These are phyloP conservation scores for Annona cherimola DNA, from an alignment of 164 flowering plant genomes.

Conservation along the genomic window DNA sequence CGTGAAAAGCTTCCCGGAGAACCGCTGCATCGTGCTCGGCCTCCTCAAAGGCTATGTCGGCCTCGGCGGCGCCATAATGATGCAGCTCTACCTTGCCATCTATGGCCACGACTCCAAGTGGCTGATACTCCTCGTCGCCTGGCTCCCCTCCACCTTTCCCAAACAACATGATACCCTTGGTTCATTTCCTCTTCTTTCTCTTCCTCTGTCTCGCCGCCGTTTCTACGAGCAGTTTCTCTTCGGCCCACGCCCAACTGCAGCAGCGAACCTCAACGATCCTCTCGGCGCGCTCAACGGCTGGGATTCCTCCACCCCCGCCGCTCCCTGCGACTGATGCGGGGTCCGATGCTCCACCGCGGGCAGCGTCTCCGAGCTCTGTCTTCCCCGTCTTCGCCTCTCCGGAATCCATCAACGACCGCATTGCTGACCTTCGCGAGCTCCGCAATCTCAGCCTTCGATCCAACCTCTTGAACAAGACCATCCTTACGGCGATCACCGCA, in stretches of 20 bases:
- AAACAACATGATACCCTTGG: too few relatives aligned
- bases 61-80: slow-evolving; percentile 57
- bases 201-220: too few relatives aligned
- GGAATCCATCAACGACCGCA: slow-evolving; percentile 39
- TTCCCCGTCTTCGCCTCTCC: slow-evolving; percentile 60
- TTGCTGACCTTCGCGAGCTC: slow-evolving; percentile 40
- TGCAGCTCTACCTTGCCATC: slow-evolving; percentile 50
- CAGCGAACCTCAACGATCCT: slow-evolving; percentile 67
- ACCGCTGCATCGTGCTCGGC: too few relatives aligned
- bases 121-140: slow-evolving; percentile 26
- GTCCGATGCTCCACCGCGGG: slow-evolving; percentile 35
- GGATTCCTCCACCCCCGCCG: slow-evolving; percentile 55
- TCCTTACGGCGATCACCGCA: too few relatives aligned
- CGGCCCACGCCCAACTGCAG: too few relatives aligned
- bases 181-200: too few relatives aligned
- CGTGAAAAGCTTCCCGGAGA: too few relatives aligned
- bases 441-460: too few relatives aligned
- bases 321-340: slow-evolving; percentile 98
- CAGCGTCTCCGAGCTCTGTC: slow-evolving; percentile 68
- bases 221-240: too few relatives aligned
- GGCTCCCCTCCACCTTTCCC: slow-evolving; percentile 40
- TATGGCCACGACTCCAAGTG: slow-evolving; percentile 29
- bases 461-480: too few relatives aligned
- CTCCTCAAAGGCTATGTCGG: slow-evolving; percentile 60
- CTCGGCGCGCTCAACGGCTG: slow-evolving; percentile 63